A percentile compares a stretch with the other conserved stretches of the same genome.
Evolutionary conservation across 768 basidiomycete genomes (phyloP).

Genomic region (Collybia mongolica): DNA sequence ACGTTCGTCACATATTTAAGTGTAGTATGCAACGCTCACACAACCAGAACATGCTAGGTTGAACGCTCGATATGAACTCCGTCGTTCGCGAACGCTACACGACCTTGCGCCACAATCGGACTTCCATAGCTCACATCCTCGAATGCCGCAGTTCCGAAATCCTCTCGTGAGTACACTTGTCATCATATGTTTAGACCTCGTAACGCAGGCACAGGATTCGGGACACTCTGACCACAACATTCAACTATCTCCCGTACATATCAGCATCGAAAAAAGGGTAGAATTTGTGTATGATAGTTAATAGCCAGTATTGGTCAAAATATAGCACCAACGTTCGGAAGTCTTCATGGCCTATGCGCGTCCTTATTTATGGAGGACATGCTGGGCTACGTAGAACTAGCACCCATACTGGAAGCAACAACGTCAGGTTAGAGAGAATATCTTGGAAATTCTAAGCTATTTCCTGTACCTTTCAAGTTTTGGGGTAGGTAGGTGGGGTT

Average conservation of each 20-base stretch:
- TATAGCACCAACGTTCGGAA: no score
- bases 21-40: neutral
- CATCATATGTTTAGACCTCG: neutral
- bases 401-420: no score
- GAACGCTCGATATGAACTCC: conserved; percentile 19
- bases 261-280: conserved; percentile 19
- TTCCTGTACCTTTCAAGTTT: no score
- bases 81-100: conserved; percentile 7
- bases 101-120: neutral
- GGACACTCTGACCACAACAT: neutral
- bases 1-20: conserved; percentile 17
- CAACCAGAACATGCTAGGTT: conserved; percentile 6
- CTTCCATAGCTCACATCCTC: neutral
- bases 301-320: no score
- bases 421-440: no score
- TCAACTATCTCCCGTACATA: conserved; percentile 12
- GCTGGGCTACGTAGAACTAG: no score
- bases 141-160: neutral
- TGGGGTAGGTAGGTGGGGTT: no score
- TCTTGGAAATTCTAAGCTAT: no score
- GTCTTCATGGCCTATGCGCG: no score
- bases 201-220: neutral
- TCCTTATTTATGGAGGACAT: no score
- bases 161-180: neutral
- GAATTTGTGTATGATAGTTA: no score